phyloP scores from a whole-genome alignment of 176 grass and related monocot genomes.

The Aegilops tauschii region DNA sequence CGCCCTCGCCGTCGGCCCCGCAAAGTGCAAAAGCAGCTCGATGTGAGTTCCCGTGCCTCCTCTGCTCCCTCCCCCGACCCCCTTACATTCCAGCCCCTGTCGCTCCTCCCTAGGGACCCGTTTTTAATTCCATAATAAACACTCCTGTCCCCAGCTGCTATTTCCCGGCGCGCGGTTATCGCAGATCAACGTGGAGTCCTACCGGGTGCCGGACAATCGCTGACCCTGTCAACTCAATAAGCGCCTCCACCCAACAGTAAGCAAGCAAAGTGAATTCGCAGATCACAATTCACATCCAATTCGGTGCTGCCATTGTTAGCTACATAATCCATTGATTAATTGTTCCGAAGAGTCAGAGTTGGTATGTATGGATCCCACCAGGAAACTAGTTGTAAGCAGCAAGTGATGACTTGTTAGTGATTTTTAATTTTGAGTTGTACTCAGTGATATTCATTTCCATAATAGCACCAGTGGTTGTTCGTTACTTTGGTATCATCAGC shows the following conservation, averaged over 20 bases:
- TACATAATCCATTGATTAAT: background rate
- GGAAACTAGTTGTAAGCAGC: background rate
- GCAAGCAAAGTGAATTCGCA: slow-evolving; percentile 7
- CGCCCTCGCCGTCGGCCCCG: slow-evolving; percentile 63
- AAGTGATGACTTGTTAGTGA: background rate
- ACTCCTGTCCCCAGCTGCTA: slow-evolving; percentile 29
- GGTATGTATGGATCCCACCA: background rate
- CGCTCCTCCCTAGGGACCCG: background rate
- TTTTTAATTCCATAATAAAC: slow-evolving; percentile 33
- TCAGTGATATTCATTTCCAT: too few species aligned
- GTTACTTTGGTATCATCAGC: background rate
- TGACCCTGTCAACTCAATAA: slow-evolving; percentile 4
- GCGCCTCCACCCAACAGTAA: background rate
- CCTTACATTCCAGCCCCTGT: background rate
- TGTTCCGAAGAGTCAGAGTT: slow-evolving; percentile 20
- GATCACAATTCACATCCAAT: background rate
- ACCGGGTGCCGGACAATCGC: slow-evolving; percentile 66
- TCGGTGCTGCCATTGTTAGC: background rate
- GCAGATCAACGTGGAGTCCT: slow-evolving; percentile 73
- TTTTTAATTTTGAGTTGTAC: background rate
- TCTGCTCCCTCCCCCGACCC: background rate
- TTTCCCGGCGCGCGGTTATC: slow-evolving; percentile 70
- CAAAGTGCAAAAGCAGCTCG: slow-evolving; percentile 72
- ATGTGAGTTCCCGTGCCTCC: slow-evolving; percentile 44
- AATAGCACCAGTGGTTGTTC: background rate